These are phyloP conservation scores for Aspergillus hiratsukae DNA, from an alignment of 2,329 filamentous ascomycete genomes.

Conservation along the genomic window DNA sequence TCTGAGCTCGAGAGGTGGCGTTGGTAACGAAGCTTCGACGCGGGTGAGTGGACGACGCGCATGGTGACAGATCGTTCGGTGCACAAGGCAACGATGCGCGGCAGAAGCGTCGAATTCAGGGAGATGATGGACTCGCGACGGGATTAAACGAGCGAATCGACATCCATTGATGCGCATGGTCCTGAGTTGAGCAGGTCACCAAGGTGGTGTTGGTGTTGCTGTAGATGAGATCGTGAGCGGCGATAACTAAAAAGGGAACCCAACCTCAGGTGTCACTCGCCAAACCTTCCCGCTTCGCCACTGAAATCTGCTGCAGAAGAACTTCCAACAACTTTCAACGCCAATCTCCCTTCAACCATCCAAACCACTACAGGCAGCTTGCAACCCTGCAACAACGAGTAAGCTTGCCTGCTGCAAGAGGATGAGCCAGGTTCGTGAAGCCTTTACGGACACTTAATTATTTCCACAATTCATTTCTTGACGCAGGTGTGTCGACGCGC, in stretches of 20 bases:
- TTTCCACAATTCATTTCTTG: conserved; percentile 21
- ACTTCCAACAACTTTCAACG: conserved; percentile 26
- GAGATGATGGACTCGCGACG: conserved; percentile 1
- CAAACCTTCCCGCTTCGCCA: conserved; percentile 33
- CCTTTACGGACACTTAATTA: conserved; percentile 19
- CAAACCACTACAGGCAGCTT: conserved; percentile 17
- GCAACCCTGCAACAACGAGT: conserved; percentile 24
- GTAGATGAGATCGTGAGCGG: conserved; percentile 4
- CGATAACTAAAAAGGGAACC: conserved; percentile 10
- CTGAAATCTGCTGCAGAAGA: conserved; percentile 29
- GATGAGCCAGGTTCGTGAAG: conserved; percentile 37
- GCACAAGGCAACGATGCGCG: conserved; percentile 17
- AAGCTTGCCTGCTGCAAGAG: conserved; percentile 27
- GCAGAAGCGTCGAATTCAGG: neutral
- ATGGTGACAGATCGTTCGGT: conserved; percentile 30
- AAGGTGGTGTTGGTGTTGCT: neutral
- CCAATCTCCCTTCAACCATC: conserved; percentile 21
- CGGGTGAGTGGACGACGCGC: conserved; percentile 19
- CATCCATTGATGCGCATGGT: conserved; percentile 25
- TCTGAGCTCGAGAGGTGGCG: conserved; percentile 11
- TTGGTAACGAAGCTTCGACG: conserved; percentile 12
- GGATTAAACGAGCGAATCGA: conserved; percentile 9
- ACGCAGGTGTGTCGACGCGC: conserved; percentile 29
- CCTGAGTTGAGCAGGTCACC: neutral
- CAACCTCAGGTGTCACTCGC: conserved; percentile 17